phyloP scores from a whole-genome alignment of 306 rosid genomes.

The Glycyrrhiza uralensis region DNA sequence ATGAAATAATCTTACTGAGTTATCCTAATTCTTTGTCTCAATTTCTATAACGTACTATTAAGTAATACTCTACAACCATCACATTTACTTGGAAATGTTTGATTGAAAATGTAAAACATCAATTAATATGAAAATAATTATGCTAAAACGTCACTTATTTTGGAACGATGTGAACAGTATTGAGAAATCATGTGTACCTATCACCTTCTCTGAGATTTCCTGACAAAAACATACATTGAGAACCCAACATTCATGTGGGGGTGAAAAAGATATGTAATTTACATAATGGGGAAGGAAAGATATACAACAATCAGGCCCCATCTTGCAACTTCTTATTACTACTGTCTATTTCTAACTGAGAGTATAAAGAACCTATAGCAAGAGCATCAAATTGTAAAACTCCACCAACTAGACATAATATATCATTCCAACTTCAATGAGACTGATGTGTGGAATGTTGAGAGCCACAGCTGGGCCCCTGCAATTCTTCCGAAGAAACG shows the following conservation, averaged over 20 bases:
- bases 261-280: neutral
- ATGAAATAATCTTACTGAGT: too few relatives aligned
- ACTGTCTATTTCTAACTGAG: neutral
- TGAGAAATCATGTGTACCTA: too few relatives aligned
- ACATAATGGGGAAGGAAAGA: neutral
- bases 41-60: too few relatives aligned
- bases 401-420: conserved; percentile 62
- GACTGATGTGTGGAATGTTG: conserved; percentile 83
- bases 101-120: too few relatives aligned
- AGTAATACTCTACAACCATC: too few relatives aligned
- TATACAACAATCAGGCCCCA: neutral
- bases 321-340: neutral
- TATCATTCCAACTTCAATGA: conserved; percentile 88
- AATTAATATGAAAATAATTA: too few relatives aligned
- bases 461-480: conserved; percentile 78
- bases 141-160: too few relatives aligned
- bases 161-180: too few relatives aligned
- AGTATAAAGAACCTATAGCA: neutral
- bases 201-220: too few relatives aligned
- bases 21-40: too few relatives aligned
- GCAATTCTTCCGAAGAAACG: conserved; percentile 77
- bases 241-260: neutral
- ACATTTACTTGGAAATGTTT: too few relatives aligned
- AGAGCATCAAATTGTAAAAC: neutral
- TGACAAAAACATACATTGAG: too few relatives aligned